Base-by-base conservation (phyloP, 106 monocot genomes). In the Dendrobium officinale region DNA sequence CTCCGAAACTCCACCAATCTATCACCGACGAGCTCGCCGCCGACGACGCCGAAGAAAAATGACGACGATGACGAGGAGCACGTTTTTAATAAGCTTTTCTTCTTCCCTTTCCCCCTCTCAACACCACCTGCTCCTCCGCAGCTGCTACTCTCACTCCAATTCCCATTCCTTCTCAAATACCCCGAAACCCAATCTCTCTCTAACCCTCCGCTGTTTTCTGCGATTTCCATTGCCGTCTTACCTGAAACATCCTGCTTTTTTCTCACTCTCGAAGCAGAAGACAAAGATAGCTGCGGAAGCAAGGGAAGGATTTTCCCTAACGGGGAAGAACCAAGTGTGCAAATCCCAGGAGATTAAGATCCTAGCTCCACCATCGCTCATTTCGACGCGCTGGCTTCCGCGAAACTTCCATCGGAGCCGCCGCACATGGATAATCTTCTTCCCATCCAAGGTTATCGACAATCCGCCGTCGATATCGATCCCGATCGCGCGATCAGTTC, bases 331-430 rank as follows among this genome's bases (percentile, higher is more conserved):
- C 94, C 90, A 94, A 37, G 84, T 75, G 89, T 92, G 92, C 37
- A 97, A 85, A 82, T 97, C 94, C 96, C 96, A 97, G 4, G 96
- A 97, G 72, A 97, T 66, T 56, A 80, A 87, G 58, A 92, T 67
- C 41, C 2, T 22, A 22, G n/a, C 22, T 19, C 61, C 19, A 19
- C 81, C 67, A 67, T 49, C 86, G n/a, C 83, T 91, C 76, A 72
- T 87, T 17, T 80, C 96, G 19, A 92, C 84, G 41, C 67, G 55
- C 85, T 92, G 92, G 87, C 85, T 97, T 42, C 96, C 96, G 17
- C 96, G 83, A 54, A 97, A 97, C 85, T 90, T 94, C 96, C 96
- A 97, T 58, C 79, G 73, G 40, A 97, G 67, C 70, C 85, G 80
- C 43, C 88, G 87, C 10, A 97, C 88, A 6, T 89, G 79, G 31